phyloP scores from a whole-genome alignment of 768 basidiomycete species.

The Tremella yokohamensis region DNA sequence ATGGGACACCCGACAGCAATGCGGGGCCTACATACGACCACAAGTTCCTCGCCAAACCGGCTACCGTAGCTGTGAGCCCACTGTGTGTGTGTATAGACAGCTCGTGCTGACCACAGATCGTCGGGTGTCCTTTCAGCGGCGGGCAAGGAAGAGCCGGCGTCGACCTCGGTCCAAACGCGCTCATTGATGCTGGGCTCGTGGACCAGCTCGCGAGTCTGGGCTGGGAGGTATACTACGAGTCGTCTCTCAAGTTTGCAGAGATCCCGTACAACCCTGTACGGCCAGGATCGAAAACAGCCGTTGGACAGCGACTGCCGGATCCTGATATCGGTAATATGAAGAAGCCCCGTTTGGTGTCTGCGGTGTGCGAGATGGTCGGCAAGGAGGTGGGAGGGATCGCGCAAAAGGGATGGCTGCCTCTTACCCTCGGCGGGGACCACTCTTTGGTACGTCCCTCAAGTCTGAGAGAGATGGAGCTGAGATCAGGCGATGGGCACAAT shows the following conservation, averaged over 20 bases:
- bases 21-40: conserved; percentile 36
- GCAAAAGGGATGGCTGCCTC: conserved; percentile 71
- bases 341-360: conserved; percentile 81
- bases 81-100: conserved; percentile 5
- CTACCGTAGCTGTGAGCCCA: conserved; percentile 68
- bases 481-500: conserved; percentile 85
- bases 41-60: conserved; percentile 64
- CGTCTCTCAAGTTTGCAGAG: conserved; percentile 74
- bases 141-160: conserved; percentile 43
- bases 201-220: conserved; percentile 72
- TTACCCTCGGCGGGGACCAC: conserved; percentile 95
- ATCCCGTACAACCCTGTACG: conserved; percentile 46
- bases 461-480: neutral
- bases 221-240: conserved; percentile 85
- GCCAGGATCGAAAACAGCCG: neutral
- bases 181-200: conserved; percentile 81
- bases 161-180: conserved; percentile 63
- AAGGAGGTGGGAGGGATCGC: conserved; percentile 69
- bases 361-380: conserved; percentile 76
- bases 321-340: conserved; percentile 84
- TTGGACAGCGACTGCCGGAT: conserved; percentile 53
- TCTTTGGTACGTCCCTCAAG: conserved; percentile 65
- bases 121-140: conserved; percentile 83
- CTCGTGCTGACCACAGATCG: conserved; percentile 59
- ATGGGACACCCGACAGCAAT: neutral